Evolutionary conservation across 2,329 filamentous ascomycete species (phyloP).

Genomic region (Exophiala calicioides): DNA sequence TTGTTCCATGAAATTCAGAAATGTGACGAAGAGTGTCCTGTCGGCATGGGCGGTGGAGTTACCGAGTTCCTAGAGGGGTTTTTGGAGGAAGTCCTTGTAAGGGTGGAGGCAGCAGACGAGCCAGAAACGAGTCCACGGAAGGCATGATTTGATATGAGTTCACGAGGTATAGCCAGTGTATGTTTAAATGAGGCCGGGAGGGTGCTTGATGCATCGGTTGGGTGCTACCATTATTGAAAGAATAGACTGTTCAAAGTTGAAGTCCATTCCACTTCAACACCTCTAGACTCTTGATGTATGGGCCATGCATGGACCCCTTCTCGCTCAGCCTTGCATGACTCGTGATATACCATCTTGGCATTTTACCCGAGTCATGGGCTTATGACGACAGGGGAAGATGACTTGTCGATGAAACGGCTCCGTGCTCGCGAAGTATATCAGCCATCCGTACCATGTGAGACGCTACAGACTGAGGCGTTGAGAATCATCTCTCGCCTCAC

Average conservation of each 20-base stretch:
- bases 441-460: background rate
- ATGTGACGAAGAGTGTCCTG: slow-evolving; percentile 80
- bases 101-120: slow-evolving; percentile 85
- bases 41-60: slow-evolving; percentile 91
- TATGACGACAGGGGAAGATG: background rate
- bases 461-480: background rate
- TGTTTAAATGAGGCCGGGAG: slow-evolving; percentile 3
- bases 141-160: slow-evolving; percentile 9
- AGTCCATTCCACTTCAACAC: too few species aligned
- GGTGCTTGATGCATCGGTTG: background rate
- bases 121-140: slow-evolving; percentile 21
- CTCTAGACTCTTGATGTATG: too few species aligned
- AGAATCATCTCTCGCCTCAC: background rate
- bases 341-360: background rate
- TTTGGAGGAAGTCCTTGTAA: slow-evolving; percentile 87
- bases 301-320: too few species aligned
- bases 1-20: slow-evolving; percentile 89
- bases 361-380: slow-evolving; percentile 1
- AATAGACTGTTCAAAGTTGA: too few species aligned
- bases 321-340: slow-evolving; percentile 12
- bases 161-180: slow-evolving; percentile 8
- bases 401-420: background rate
- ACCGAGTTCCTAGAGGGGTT: slow-evolving; percentile 87
- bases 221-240: too few species aligned
- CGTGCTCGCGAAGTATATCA: background rate